A percentile compares a stretch with the other conserved stretches of the same genome.
Conservation (phyloP, 2,329 filamentous ascomycete species). For the Epicoccum nigrum region DNA sequence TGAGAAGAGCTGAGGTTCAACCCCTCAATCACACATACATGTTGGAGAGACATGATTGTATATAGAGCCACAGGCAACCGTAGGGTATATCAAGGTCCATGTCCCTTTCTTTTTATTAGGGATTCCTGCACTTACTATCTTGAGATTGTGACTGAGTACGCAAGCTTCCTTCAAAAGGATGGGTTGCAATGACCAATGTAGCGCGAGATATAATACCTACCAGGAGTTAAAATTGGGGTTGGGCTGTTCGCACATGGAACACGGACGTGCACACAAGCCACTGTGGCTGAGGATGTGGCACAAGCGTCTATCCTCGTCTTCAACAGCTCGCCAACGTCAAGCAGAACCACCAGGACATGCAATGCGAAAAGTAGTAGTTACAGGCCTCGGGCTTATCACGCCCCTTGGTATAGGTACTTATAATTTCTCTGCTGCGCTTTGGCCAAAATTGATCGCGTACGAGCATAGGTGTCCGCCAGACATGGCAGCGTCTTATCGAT, state of each 20-base stretch:
- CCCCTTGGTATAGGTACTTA: conserved; percentile 75
- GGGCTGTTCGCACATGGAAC: too few species aligned
- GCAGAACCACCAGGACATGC: conserved; percentile 43
- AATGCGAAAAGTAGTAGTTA: conserved; percentile 59
- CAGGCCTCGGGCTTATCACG: conserved; percentile 57
- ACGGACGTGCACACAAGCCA: conserved; percentile 13
- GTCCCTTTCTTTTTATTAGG: too few species aligned
- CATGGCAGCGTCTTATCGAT: conserved; percentile 81
- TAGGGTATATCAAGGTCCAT: too few species aligned
- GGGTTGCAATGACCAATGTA: too few species aligned
- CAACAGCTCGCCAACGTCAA: conserved; percentile 17
- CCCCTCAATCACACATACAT: conserved; percentile 28
- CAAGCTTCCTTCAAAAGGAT: too few species aligned
- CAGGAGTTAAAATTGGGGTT: too few species aligned
- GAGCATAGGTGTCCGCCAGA: conserved; percentile 68
- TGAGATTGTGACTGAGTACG: too few species aligned
- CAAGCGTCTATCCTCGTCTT: conserved; percentile 10
- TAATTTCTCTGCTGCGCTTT: background rate
- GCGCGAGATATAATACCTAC: too few species aligned
- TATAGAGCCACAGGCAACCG: too few species aligned
- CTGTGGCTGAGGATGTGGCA: conserved; percentile 22
- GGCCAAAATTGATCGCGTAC: background rate
- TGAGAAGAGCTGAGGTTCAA: conserved; percentile 43
- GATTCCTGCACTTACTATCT: too few species aligned
- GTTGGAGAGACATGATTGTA: too few species aligned